Evolutionary conservation across 495 filamentous ascomycete genomes (phyloP).

Genomic region (Xylaria venustula): DNA sequence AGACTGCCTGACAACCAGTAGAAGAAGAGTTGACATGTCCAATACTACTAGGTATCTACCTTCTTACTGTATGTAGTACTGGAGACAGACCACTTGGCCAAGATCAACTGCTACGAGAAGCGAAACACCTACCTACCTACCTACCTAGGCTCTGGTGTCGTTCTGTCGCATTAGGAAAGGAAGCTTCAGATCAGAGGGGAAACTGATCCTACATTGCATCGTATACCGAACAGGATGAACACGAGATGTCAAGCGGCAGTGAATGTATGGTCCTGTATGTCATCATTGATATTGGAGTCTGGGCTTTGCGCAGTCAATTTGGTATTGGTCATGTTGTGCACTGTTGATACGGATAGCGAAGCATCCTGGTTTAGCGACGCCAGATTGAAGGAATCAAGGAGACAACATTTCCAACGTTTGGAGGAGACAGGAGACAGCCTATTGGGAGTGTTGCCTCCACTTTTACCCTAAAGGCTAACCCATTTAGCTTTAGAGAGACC

Average conservation of each 20-base stretch:
- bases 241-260: no score
- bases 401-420: no score
- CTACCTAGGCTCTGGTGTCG: no score
- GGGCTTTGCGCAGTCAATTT: not conserved
- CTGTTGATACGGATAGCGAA: not conserved
- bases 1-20: not conserved
- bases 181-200: conserved; percentile 1
- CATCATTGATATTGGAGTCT: not conserved
- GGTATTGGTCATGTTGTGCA: not conserved
- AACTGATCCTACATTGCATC: not conserved
- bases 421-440: no score
- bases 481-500: not conserved
- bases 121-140: not conserved
- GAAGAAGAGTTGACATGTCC: not conserved
- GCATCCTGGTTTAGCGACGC: not conserved
- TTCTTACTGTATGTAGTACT: no score
- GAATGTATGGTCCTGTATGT: no score
- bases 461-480: no score
- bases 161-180: not conserved
- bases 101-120: not conserved
- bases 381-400: not conserved
- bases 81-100: not conserved
- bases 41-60: not conserved
- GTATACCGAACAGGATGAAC: not conserved
- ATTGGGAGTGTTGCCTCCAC: no score